Evolutionary conservation across 1,284 basidiomycete genomes (phyloP), one percentile per base, ranked within the genome.

Genomic region (Paramarasmius palmivorus): DNA sequence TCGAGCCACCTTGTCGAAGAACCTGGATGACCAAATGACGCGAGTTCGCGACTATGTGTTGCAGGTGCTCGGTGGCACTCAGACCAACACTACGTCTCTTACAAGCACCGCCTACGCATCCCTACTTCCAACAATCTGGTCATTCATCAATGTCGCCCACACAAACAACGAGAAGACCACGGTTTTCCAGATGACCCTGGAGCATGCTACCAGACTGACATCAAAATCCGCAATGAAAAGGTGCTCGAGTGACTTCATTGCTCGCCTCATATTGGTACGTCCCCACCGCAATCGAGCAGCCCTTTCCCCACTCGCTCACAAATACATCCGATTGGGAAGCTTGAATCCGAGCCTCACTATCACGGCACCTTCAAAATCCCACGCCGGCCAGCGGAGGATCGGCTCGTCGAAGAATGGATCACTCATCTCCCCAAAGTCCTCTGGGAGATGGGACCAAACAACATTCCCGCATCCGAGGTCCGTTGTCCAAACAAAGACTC

Each of bases 51-150:
- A 82, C 39, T 95, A 93, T 73, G 82, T 95, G 54, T 73, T 81
- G 10, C 74, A 78, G 23, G 76, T 88, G 26, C 77, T 96, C n/a
- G 69, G 68, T 5, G 77, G 80, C 62, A 75, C 79, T 38, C 67
- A 75, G 47, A 68, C 69, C 22, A 60, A 64, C 39, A 66, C 71
- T 68, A 65, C 73, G 63, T 57, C 81, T 0, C 71, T 95, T 47
- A 77, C 81, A 10, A 70, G 83, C 0, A 64, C 76, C n/a, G 77
- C 84, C 12, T 96, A 94, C 70, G 63, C 70, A 2, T 78, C 86
- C 1, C 75, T 95, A 26, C 73, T 94, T 19, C 92, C 93, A 1
- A 90, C 92, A 1, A 77, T 96, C 41, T 96, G 93, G 92, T 81
- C 86, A 23, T 73, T 97, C 42, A 66, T 95, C 49, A 86, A 81